phyloP scores from a whole-genome alignment of 108 stramenopile genomes.

The Cyclotella atomus region DNA sequence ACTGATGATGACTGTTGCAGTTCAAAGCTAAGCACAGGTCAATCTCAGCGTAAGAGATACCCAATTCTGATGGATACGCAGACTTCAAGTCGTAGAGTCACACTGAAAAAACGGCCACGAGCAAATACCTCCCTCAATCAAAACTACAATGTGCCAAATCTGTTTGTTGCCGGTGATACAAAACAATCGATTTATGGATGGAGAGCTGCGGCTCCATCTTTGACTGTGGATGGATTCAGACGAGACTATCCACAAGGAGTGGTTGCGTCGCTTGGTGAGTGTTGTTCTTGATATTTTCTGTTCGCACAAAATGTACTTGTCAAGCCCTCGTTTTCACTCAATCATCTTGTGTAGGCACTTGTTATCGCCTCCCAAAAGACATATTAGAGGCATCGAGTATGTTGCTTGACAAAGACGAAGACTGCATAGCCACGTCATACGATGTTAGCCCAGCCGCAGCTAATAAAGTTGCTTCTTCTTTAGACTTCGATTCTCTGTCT shows the following conservation, averaged over 20 bases:
- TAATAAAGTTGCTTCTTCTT: slow-evolving; percentile 24
- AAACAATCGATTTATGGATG: slow-evolving; percentile 67
- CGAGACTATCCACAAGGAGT: slow-evolving; percentile 65
- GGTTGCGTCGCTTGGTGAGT: slow-evolving; percentile 47
- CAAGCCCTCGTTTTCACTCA: background rate
- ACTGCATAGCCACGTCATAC: slow-evolving; percentile 5
- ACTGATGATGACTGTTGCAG: slow-evolving; percentile 34
- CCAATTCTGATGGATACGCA: slow-evolving; percentile 38
- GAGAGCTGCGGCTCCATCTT: slow-evolving; percentile 60
- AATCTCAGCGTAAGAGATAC: too few relatives aligned
- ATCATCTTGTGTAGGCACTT: slow-evolving; percentile 4
- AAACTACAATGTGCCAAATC: slow-evolving; percentile 46
- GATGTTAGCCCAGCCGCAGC: slow-evolving; percentile 53
- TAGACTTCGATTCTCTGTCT: background rate
- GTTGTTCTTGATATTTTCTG: background rate
- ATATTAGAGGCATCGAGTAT: slow-evolving; percentile 55
- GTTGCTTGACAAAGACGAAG: slow-evolving; percentile 19
- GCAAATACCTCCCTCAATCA: slow-evolving; percentile 2
- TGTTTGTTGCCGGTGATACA: slow-evolving; percentile 64
- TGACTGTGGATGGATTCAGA: slow-evolving; percentile 58
- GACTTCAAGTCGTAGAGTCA: background rate
- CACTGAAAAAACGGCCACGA: slow-evolving; percentile 1
- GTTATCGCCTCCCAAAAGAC: slow-evolving; percentile 57
- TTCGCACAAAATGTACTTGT: too few relatives aligned
- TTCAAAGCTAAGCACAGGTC: slow-evolving; percentile 10